Evolutionary conservation across 2,329 filamentous ascomycete species (phyloP).

Genomic region (Lachnellula willkommii): DNA sequence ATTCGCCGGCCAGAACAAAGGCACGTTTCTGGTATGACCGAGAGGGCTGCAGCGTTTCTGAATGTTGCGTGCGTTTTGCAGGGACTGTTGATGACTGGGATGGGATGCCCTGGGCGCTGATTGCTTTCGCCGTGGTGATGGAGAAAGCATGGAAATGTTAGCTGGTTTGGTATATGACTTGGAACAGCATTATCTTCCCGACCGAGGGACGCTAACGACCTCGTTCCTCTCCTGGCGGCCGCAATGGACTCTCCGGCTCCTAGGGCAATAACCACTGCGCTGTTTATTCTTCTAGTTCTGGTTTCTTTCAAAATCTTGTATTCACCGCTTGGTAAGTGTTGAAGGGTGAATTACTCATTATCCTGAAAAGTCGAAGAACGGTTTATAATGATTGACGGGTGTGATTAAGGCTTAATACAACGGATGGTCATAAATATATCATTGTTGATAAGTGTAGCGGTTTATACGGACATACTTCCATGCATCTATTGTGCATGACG

Average conservation of each 20-base stretch:
- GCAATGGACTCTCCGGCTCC: not conserved
- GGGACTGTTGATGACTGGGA: not conserved
- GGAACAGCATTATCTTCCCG: not conserved
- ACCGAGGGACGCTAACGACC: not conserved
- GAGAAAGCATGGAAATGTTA: not conserved
- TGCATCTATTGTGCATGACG: no score
- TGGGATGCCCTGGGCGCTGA: not conserved
- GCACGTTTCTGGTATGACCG: no score
- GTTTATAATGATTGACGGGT: not conserved
- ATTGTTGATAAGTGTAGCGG: no score
- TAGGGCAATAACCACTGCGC: not conserved
- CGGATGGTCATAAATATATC: no score
- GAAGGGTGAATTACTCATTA: not conserved
- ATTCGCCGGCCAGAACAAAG: no score
- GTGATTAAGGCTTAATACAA: no score
- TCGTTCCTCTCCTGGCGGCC: not conserved
- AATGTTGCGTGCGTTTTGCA: not conserved
- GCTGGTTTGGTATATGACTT: not conserved
- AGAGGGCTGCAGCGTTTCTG: not conserved
- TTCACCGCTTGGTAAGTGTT: not conserved
- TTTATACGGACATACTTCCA: no score
- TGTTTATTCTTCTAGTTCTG: not conserved
- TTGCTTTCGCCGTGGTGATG: not conserved
- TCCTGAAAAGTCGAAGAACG: not conserved
- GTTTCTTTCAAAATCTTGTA: not conserved